These are phyloP conservation scores for Prunus mongolica DNA, from an alignment of 306 rosid species.

Conservation along the genomic window DNA sequence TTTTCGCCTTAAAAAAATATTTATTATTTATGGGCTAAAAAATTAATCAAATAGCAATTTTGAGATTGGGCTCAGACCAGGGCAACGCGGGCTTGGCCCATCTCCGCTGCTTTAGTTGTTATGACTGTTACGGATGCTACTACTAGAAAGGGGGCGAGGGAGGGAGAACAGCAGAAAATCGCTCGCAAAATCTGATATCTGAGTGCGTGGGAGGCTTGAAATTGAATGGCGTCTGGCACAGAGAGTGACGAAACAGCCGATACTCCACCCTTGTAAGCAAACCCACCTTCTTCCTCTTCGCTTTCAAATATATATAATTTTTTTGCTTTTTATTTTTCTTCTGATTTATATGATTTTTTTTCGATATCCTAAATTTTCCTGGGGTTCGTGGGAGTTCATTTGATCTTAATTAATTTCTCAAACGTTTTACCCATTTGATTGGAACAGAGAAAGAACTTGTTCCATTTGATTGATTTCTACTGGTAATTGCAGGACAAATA, in stretches of 20 bases:
- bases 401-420: background rate
- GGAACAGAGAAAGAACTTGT: background rate
- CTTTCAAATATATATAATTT: background rate
- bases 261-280: conserved; percentile 46
- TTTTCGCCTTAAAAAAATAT: too few species aligned
- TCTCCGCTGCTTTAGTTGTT: background rate
- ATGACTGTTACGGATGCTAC: background rate
- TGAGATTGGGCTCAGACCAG: background rate
- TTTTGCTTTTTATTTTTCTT: background rate
- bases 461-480: conserved; percentile 1
- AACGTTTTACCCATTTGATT: background rate
- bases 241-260: conserved; percentile 45
- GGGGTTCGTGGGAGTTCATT: background rate
- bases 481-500: conserved; percentile 48
- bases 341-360: background rate
- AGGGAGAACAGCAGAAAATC: background rate
- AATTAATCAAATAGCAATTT: background rate
- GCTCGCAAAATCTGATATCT: background rate
- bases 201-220: background rate
- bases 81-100: background rate
- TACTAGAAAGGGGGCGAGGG: background rate
- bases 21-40: background rate
- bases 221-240: conserved; percentile 46
- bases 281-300: background rate
- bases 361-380: too few species aligned